Conservation (phyloP, 148 eudicot genomes). For the Chenopodium quinoa region DNA sequence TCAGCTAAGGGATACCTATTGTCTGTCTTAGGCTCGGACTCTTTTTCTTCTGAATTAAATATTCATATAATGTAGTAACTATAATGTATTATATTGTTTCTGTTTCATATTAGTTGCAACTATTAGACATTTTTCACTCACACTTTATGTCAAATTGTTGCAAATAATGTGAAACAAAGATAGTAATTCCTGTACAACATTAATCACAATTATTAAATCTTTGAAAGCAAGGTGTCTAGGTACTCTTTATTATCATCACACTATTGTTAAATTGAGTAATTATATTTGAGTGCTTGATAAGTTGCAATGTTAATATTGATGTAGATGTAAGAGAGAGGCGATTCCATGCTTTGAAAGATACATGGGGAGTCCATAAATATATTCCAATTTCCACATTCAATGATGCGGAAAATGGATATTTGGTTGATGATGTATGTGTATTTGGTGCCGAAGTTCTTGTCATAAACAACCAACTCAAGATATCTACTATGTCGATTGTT, state of each 20-base stretch:
- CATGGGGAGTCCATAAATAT: constrained; percentile 21
- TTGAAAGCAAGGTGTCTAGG: no score
- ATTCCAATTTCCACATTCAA: background rate
- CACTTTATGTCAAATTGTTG: no score
- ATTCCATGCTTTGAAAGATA: constrained; percentile 17
- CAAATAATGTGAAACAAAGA: no score
- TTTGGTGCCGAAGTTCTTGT: constrained; percentile 16
- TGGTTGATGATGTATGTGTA: constrained; percentile 17
- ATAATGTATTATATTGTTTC: no score
- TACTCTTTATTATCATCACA: no score
- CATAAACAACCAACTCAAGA: background rate
- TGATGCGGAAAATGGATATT: constrained; percentile 16
- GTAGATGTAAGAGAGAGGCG: constrained; percentile 20
- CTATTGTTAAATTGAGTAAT: no score
- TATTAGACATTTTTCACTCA: no score
- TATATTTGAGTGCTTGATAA: background rate
- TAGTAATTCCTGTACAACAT: no score
- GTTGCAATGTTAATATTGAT: background rate
- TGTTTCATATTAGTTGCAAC: background rate
- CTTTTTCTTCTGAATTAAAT: background rate
- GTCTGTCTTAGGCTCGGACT: background rate
- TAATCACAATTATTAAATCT: no score
- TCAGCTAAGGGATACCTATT: constrained; percentile 22
- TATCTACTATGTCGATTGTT: background rate
- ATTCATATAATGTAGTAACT: no score